These are phyloP conservation scores for Aspergillus oerlinghausenensis DNA, from an alignment of 2,329 filamentous ascomycete genomes.

Conservation along the genomic window DNA sequence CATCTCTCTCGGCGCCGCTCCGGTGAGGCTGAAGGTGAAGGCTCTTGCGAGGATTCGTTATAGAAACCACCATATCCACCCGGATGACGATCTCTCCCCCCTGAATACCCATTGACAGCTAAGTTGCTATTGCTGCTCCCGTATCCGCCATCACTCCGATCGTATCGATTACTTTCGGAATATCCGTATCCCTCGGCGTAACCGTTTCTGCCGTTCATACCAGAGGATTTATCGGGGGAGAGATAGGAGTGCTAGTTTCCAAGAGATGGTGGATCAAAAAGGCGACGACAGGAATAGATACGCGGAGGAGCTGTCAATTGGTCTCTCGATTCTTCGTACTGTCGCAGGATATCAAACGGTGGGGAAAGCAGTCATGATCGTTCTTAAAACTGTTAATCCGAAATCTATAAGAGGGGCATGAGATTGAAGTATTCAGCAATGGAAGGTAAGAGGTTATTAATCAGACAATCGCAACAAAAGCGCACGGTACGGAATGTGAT, in stretches of 20 bases:
- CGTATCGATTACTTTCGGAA: conserved; percentile 32
- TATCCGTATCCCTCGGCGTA: conserved; percentile 38
- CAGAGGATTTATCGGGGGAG: conserved; percentile 11
- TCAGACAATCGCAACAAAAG: background rate
- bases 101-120: conserved; percentile 31
- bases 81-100: conserved; percentile 32
- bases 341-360: conserved; percentile 13
- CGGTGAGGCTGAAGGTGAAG: conserved; percentile 26
- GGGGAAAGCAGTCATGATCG: conserved; percentile 24
- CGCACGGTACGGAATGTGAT: background rate
- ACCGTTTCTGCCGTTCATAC: conserved; percentile 33
- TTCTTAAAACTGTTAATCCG: background rate
- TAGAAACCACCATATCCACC: conserved; percentile 45
- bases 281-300: conserved; percentile 12
- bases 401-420: background rate
- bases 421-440: background rate
- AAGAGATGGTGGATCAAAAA: conserved; percentile 2
- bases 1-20: conserved; percentile 29
- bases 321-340: conserved; percentile 13
- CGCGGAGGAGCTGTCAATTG: conserved; percentile 1
- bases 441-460: background rate
- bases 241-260: conserved; percentile 1
- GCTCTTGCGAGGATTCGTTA: conserved; percentile 25
- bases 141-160: conserved; percentile 30
- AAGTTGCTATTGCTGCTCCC: conserved; percentile 25